phyloP scores from a whole-genome alignment of 2,329 filamentous ascomycete genomes.

The Hypoxylon sp. region DNA sequence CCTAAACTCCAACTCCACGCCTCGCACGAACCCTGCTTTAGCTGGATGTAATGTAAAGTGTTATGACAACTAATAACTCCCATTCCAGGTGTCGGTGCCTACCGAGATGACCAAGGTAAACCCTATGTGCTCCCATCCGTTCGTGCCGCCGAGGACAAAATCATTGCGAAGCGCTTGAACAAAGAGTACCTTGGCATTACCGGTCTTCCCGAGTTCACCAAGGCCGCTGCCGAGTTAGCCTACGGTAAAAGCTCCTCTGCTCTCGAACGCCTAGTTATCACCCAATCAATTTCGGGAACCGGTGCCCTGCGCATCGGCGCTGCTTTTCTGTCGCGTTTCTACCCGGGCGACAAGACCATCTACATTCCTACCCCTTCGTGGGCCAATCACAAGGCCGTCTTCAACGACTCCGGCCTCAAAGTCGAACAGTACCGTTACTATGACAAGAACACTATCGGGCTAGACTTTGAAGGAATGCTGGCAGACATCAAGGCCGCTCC shows the following conservation, averaged over 20 bases:
- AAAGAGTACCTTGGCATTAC: conserved; percentile 99
- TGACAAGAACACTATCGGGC: conserved; percentile 97
- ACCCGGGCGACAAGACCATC: conserved; percentile 91
- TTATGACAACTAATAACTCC: conserved; percentile 18
- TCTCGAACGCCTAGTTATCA: conserved; percentile 86
- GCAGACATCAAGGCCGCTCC: conserved; percentile 91
- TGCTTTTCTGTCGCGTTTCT: conserved; percentile 92
- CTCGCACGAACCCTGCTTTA: neutral
- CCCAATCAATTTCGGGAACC: conserved; percentile 98
- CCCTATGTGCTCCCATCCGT: conserved; percentile 98
- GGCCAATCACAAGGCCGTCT: conserved; percentile 98
- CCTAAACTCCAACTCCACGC: conserved; percentile 1
- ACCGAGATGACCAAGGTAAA: conserved; percentile 98
- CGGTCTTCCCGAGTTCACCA: conserved; percentile 93
- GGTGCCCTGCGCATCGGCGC: conserved; percentile 95
- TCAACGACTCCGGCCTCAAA: conserved; percentile 90
- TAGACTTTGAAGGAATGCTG: conserved; percentile 95
- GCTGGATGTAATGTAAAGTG: neutral
- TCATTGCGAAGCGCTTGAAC: conserved; percentile 82
- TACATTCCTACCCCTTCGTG: conserved; percentile 97
- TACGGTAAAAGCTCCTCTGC: conserved; percentile 85
- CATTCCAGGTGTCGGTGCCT: conserved; percentile 86
- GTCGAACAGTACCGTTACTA: conserved; percentile 99
- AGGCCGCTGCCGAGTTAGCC: conserved; percentile 89
- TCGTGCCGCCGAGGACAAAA: conserved; percentile 86